Percentiles rank a stretch among this genome's conserved stretches.
These are phyloP conservation scores for Heritiera littoralis DNA, from an alignment of 345 rosid species.

Conservation along the genomic window DNA sequence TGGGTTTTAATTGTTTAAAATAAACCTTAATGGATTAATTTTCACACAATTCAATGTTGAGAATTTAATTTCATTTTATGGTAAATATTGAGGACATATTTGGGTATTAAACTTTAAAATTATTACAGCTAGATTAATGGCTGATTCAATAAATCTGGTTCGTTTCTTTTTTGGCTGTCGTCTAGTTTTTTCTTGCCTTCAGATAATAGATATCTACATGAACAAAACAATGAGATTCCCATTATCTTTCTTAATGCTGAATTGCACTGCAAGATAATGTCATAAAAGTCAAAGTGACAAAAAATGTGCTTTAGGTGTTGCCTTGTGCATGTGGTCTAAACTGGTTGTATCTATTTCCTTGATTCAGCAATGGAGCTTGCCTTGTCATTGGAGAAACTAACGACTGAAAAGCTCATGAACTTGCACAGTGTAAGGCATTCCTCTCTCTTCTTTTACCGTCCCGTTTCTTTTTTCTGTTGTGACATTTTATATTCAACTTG, in stretches of 20 bases:
- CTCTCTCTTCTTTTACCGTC: not conserved
- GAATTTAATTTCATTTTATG: no score
- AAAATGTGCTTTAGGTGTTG: not conserved
- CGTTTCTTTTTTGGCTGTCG: not conserved
- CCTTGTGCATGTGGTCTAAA: not conserved
- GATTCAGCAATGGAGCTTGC: constrained; percentile 90
- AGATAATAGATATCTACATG: not conserved
- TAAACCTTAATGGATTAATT: no score
- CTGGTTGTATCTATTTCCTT: constrained; percentile 20
- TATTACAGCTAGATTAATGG: not conserved
- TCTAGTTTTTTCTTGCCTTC: not conserved
- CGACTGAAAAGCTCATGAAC: constrained; percentile 73
- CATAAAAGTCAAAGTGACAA: not conserved
- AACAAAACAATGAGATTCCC: not conserved
- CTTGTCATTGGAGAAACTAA: constrained; percentile 82
- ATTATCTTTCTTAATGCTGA: not conserved
- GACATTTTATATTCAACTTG: not conserved
- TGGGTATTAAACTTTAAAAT: no score
- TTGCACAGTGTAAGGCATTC: constrained; percentile 55
- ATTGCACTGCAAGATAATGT: not conserved
- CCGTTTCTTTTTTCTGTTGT: not conserved
- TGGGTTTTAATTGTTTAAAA: no score
- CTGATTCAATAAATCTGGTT: not conserved
- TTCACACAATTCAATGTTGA: no score
- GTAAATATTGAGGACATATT: no score